Evolutionary conservation across 805 yeast species (phyloP).

Genomic region (Starmerella vaccinii): DNA sequence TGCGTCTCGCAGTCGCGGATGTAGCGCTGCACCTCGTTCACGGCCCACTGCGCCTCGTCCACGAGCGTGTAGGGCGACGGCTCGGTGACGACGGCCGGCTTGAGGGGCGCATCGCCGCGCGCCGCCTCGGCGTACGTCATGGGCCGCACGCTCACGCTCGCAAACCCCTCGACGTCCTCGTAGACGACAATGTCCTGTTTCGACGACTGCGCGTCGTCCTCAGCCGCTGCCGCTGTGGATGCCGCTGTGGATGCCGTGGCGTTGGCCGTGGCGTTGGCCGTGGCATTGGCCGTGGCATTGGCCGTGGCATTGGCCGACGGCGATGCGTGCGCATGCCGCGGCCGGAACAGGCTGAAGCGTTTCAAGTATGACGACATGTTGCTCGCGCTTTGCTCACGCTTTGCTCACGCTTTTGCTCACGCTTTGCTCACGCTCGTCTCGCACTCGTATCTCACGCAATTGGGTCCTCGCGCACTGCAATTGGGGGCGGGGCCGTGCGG

Average conservation of each 20-base stretch:
- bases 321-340: slow-evolving; percentile 1
- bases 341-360: slow-evolving; percentile 12
- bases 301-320: no score
- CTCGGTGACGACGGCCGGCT: neutral
- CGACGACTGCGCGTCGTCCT: slow-evolving; percentile 1
- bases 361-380: slow-evolving; percentile 6
- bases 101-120: slow-evolving; percentile 5
- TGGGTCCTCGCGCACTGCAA: neutral
- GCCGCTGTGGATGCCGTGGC: no score
- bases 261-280: no score
- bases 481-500: no score
- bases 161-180: slow-evolving; percentile 35
- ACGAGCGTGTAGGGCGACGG: slow-evolving; percentile 5
- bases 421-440: no score
- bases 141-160: slow-evolving; percentile 39
- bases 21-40: slow-evolving; percentile 14
- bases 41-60: slow-evolving; percentile 17
- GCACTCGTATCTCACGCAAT: no score
- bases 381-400: no score
- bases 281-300: no score
- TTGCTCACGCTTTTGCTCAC: no score
- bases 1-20: neutral
- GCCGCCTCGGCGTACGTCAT: slow-evolving; percentile 46
- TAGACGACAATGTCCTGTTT: slow-evolving; percentile 19
- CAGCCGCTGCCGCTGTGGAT: slow-evolving; percentile 10